phyloP scores from a whole-genome alignment of 306 rosid species.

The Casuarina equisetifolia region DNA sequence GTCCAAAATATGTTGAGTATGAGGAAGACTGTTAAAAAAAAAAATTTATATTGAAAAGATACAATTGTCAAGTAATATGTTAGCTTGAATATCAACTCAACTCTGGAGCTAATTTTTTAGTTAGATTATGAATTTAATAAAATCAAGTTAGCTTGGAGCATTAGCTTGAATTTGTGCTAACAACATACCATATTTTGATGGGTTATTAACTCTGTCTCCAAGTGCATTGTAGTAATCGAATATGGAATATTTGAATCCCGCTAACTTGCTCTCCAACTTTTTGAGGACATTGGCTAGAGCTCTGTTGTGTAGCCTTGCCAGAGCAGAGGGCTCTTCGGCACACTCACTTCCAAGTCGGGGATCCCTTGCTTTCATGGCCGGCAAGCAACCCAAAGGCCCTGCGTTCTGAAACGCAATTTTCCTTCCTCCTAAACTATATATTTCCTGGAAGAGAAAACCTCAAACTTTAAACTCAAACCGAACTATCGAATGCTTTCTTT shows the following conservation, averaged over 20 bases:
- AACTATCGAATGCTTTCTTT: neutral
- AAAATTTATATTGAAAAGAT: too few relatives aligned
- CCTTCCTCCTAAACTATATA: constrained; percentile 26
- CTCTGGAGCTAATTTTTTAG: too few relatives aligned
- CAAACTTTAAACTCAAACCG: neutral
- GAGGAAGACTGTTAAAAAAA: too few relatives aligned
- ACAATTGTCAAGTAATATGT: too few relatives aligned
- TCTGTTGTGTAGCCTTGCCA: constrained; percentile 25
- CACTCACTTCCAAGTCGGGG: constrained; percentile 3
- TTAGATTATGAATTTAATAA: too few relatives aligned
- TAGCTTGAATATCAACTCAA: too few relatives aligned
- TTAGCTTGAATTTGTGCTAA: neutral
- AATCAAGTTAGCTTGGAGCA: neutral
- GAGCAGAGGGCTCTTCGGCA: neutral
- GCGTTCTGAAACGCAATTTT: constrained; percentile 25
- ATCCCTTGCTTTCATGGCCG: neutral
- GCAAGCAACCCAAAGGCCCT: constrained; percentile 26
- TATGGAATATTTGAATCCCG: constrained; percentile 19
- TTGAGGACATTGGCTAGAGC: constrained; percentile 13
- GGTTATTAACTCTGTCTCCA: constrained; percentile 20
- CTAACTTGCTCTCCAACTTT: constrained; percentile 12
- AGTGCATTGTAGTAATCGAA: constrained; percentile 14
- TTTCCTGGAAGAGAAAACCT: constrained; percentile 15
- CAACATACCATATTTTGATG: constrained; percentile 24
- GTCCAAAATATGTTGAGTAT: too few relatives aligned